Percentiles rank a stretch among this genome's conserved stretches.
These are phyloP conservation scores for Paramecium primaurelia DNA, from an alignment of 73 alveolate genomes.

Conservation along the genomic window DNA sequence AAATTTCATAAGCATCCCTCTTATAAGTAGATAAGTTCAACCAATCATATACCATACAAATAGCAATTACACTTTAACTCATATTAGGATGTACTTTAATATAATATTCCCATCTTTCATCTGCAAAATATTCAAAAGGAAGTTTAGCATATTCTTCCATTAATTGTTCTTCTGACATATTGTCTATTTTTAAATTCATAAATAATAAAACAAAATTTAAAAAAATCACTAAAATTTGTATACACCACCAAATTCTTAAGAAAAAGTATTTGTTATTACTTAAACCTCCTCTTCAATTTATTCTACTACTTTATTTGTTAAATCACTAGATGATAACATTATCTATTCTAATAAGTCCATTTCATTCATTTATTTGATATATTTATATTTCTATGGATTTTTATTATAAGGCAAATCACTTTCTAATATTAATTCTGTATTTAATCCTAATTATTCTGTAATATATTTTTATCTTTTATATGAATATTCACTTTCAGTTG, in stretches of 20 bases:
- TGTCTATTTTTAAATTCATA: neutral
- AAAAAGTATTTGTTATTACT: neutral
- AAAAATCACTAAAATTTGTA: constrained; percentile 29
- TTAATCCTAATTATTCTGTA: constrained; percentile 50
- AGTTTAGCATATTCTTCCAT: neutral
- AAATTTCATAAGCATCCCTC: neutral
- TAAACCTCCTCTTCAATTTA: neutral
- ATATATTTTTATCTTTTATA: constrained; percentile 57
- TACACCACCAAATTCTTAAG: neutral
- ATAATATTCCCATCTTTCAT: neutral
- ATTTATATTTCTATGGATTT: constrained; percentile 17
- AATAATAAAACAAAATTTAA: neutral
- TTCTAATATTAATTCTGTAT: constrained; percentile 15
- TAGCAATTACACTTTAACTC: neutral
- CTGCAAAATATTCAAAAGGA: neutral
- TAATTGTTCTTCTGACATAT: neutral
- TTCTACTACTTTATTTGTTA: neutral
- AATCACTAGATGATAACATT: neutral
- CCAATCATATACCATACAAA: neutral
- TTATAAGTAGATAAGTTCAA: neutral
- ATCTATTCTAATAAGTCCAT: constrained; percentile 6
- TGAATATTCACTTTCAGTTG: constrained; percentile 39
- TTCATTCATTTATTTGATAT: neutral
- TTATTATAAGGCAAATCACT: neutral
- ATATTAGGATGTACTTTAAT: neutral